Percentiles rank a stretch among this genome's conserved stretches.
These are phyloP conservation scores for Limonium bicolor DNA, from an alignment of 148 eudicot genomes.

Conservation along the genomic window DNA sequence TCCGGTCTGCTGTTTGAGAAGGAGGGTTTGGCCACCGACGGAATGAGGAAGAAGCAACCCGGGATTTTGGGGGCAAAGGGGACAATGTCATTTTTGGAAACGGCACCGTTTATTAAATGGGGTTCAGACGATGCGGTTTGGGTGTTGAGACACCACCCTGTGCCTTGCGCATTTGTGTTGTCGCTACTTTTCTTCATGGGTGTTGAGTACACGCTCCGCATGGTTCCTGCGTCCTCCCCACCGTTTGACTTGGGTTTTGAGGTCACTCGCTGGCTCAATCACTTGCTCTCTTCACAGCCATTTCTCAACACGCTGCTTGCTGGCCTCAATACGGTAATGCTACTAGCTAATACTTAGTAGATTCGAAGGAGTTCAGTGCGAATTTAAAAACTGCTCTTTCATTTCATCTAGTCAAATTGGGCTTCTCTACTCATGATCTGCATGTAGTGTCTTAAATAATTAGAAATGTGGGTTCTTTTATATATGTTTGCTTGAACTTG, in stretches of 20 bases:
- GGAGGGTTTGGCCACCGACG: too few species aligned
- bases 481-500: too few species aligned
- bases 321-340: constrained; percentile 68
- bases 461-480: too few species aligned
- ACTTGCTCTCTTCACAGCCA: constrained; percentile 30
- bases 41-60: constrained; percentile 1
- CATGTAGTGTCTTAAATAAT: too few species aligned
- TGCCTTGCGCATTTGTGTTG: constrained; percentile 43
- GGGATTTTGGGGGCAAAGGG: background rate
- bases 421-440: too few species aligned
- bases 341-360: too few species aligned
- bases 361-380: too few species aligned
- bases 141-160: constrained; percentile 31
- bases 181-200: constrained; percentile 69
- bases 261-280: constrained; percentile 37
- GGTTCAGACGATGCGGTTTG: constrained; percentile 21
- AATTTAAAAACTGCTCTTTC: too few species aligned
- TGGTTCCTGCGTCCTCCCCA: constrained; percentile 52
- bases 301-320: constrained; percentile 58
- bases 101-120: constrained; percentile 61
- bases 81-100: constrained; percentile 10
- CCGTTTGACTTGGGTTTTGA: constrained; percentile 89
- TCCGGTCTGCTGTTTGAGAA: too few species aligned
- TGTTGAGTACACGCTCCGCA: constrained; percentile 79
- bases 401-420: too few species aligned